phyloP scores from a whole-genome alignment of 768 basidiomycete genomes.

The Neoboletus subvelutipes region DNA sequence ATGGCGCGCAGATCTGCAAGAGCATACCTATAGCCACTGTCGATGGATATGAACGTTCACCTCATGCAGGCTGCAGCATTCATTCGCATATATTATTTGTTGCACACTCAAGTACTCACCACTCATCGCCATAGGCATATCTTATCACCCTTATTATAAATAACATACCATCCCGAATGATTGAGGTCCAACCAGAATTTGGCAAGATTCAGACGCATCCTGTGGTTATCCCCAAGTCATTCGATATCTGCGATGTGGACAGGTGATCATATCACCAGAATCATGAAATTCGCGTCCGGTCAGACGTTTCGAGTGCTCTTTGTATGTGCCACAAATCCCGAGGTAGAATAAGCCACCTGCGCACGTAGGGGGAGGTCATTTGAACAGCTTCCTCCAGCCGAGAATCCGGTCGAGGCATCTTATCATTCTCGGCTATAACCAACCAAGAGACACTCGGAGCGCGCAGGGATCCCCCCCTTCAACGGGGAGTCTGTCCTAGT shows the following conservation, averaged over 20 bases:
- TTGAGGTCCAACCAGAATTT: not conserved
- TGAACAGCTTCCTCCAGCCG: not conserved
- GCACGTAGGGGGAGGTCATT: not conserved
- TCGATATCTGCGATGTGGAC: not conserved
- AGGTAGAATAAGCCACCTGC: not conserved
- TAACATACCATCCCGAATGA: constrained; percentile 11
- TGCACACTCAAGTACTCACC: constrained; percentile 27
- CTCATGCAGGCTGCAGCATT: constrained; percentile 4
- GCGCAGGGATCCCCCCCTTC: not conserved
- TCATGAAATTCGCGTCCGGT: not conserved
- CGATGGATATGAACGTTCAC: not conserved
- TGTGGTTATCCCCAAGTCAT: not conserved
- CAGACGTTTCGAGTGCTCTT: not conserved
- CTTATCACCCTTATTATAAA: constrained; percentile 31
- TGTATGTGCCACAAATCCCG: not conserved
- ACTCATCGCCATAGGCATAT: constrained; percentile 30
- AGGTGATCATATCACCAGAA: not conserved
- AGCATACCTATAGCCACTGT: constrained; percentile 41
- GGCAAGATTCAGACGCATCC: not conserved
- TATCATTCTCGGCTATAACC: not conserved
- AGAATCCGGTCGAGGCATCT: not conserved
- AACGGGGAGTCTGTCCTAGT: not conserved
- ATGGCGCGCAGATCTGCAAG: constrained; percentile 53
- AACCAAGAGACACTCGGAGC: not conserved
- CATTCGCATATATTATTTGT: constrained; percentile 18